Evolutionary conservation across 106 monocot species (phyloP), one percentile per base, ranked within the genome.

Genomic region (Xerophyta viscosa): DNA sequence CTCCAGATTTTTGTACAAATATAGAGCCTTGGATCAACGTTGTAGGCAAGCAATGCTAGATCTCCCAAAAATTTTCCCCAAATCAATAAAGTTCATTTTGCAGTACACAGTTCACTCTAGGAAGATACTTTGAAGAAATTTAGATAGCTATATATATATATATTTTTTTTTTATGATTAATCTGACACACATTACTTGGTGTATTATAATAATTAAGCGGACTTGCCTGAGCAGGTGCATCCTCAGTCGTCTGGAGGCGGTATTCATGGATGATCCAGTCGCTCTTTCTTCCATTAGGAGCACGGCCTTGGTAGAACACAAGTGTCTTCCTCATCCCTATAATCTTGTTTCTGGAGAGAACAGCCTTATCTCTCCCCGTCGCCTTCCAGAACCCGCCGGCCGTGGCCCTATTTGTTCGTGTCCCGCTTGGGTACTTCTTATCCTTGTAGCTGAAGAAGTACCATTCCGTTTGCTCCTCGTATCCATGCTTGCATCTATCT

Each of bases 211-310:
- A n/a, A n/a, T n/a, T n/a, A n/a, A n/a, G n/a, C 4, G 21, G 3
- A 60, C 75, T 76, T 72, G 55, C 88, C 78, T 89, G 88, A 44
- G 77, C 20, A 37, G 74, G 77, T 20, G 48, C 68, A 50, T 66
- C 51, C 56, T 90, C 84, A 20, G 52, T 60, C 0, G 77, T 56
- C 54, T 85, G 85, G 19, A 91, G 81, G 10, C 91, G 85, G 29
- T 81, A 91, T 39, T 91, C 91, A 31, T 91, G 91, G 57, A 91
- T 85, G 66, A 91, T 91, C 91, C 91, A 91, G 26, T 91, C 78
- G 1, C 57, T 71, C 49, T 78, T 91, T 60, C 78, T 74, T 20
- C 91, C 91, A 37, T 85, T 85, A 10, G 91, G 91, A 3, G 91
- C 91, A 9, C 91, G 59, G 2, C 91, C 91, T 20, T 77, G 57